phyloP scores from a whole-genome alignment of 2,329 filamentous ascomycete species.

The Fusarium irregulare region DNA sequence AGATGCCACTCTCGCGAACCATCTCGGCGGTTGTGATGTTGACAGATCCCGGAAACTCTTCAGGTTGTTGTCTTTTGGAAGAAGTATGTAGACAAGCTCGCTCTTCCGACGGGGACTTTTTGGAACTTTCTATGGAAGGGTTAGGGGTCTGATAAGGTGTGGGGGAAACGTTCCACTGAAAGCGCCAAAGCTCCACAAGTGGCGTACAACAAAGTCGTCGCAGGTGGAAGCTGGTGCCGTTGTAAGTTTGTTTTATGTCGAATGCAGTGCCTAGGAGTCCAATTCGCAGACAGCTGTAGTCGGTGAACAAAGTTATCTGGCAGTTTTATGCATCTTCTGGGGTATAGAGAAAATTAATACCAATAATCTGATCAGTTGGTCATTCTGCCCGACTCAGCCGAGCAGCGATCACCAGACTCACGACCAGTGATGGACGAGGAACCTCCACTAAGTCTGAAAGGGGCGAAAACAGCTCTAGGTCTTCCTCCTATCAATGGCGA shows the following conservation, averaged over 20 bases:
- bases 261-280: not conserved
- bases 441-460: conserved; percentile 8
- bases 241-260: not conserved
- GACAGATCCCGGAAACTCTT: conserved; percentile 6
- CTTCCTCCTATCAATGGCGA: conserved; percentile 7
- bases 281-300: not conserved
- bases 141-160: conserved; percentile 30
- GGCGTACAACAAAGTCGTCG: conserved; percentile 22
- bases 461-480: conserved; percentile 27
- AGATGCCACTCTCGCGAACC: conserved; percentile 54
- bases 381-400: conserved; percentile 39
- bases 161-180: conserved; percentile 20
- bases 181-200: conserved; percentile 28
- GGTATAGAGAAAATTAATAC: conserved; percentile 5
- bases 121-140: conserved; percentile 29
- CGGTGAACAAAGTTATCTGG: not conserved
- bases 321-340: not conserved
- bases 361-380: conserved; percentile 37
- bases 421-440: conserved; percentile 36
- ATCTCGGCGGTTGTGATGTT: conserved; percentile 35
- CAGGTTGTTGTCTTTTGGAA: conserved; percentile 4
- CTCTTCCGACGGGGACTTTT: conserved; percentile 13
- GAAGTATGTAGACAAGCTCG: conserved; percentile 1
- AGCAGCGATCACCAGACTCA: conserved; percentile 45
- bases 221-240: not conserved